Evolutionary conservation across 139 green algal genomes (phyloP), one percentile per base, ranked within the genome.

Genomic region (Eudorina sp.): DNA sequence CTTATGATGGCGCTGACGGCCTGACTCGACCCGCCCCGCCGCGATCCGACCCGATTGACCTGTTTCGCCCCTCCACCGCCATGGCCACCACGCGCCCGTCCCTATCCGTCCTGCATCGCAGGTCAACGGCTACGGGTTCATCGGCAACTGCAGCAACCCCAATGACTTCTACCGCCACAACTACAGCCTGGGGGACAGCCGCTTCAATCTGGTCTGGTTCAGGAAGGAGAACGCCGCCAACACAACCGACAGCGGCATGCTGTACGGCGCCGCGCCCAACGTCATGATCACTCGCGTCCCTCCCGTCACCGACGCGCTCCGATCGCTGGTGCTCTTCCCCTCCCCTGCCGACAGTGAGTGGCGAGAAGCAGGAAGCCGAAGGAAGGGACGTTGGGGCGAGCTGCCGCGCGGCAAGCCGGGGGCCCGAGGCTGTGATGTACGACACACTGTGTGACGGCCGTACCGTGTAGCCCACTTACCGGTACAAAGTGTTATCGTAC

Each of bases 51-150:
- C 48, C 48, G 48, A 21, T 55, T 55, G 9, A 55, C 48, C 11
- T 55, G 9, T 55, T 13, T 21, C 9, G 48, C n/a, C n/a, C n/a
- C n/a, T n/a, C 9, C 48, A 55, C 48, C 48, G 13, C 48, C 48
- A 13, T 55, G 11, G 9, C 11, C 48, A 9, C 48, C 48, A 55
- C 48, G 48, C 55, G 13, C 55, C 11, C 23, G 19, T 29, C 55
- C 55, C 13, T 9, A 27, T 29, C 11, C 55, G 8, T 31, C 55
- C 13, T n/a, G 14, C 55, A 13, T 19, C 40, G 40, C 69, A 78
- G 69, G 23, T 83, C n/a, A 83, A 83, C 76, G 76, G 76, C 34
- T 83, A 83, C 51, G 76, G 77, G 53, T 84, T 83, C 74, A 46
- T 34, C 8, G 74, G 74, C 74, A 83, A 68, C 74, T 83, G 74